phyloP scores from a whole-genome alignment of 768 basidiomycete species.

The Lactarius hengduanensis region DNA sequence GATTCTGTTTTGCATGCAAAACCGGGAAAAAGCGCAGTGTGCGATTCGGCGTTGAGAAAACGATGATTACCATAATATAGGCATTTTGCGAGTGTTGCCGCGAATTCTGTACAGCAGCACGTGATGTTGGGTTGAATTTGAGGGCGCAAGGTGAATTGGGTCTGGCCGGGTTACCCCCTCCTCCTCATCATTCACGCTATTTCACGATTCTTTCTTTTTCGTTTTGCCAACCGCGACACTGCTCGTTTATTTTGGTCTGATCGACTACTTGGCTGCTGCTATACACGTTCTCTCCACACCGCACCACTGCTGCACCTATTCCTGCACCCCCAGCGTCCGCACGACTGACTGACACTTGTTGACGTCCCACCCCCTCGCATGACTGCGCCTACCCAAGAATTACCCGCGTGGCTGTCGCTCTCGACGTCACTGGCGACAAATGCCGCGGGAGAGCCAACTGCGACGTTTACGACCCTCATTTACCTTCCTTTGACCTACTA shows the following conservation, averaged over 20 bases:
- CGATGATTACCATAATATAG: neutral
- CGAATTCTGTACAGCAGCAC: neutral
- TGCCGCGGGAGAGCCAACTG: slow-evolving; percentile 49
- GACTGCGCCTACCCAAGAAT: slow-evolving; percentile 61
- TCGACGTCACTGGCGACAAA: slow-evolving; percentile 53
- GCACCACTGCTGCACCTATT: slow-evolving; percentile 18
- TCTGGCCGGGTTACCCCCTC: neutral
- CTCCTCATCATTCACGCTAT: neutral
- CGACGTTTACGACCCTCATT: slow-evolving; percentile 56
- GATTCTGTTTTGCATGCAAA: too few relatives aligned
- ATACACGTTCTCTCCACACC: slow-evolving; percentile 25
- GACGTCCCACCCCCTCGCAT: slow-evolving; percentile 36
- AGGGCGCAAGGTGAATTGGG: neutral
- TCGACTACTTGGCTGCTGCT: slow-evolving; percentile 2
- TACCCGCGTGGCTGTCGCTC: slow-evolving; percentile 72
- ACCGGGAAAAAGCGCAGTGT: too few relatives aligned
- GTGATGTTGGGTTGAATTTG: neutral
- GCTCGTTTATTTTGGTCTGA: slow-evolving; percentile 1
- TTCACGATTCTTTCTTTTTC: neutral
- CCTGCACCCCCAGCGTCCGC: slow-evolving; percentile 24
- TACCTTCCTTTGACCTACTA: slow-evolving; percentile 77
- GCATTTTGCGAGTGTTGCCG: too few relatives aligned
- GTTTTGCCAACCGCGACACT: neutral
- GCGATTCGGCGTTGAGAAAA: too few relatives aligned
- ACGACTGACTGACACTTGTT: slow-evolving; percentile 15